Conservation (phyloP, 2,329 filamentous ascomycete genomes). For the Sporothrix pseudoabietina region DNA sequence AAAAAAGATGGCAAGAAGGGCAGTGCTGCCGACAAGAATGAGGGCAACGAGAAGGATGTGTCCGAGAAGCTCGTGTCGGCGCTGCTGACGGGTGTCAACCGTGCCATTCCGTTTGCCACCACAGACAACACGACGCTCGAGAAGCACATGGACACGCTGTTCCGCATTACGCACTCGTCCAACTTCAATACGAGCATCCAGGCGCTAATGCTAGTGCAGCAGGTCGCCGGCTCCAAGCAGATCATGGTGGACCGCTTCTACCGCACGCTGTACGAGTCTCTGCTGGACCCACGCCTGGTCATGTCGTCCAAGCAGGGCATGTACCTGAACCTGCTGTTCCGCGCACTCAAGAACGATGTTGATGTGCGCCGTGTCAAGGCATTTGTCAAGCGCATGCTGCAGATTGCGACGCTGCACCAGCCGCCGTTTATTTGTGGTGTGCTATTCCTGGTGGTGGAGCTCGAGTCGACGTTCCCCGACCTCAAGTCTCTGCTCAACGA, state of each 20-base stretch:
- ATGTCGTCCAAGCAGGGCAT: conserved; percentile 93
- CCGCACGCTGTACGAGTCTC: conserved; percentile 89
- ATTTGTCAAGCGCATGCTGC: conserved; percentile 90
- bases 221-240: conserved; percentile 79
- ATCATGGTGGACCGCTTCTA: conserved; percentile 90
- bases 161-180: conserved; percentile 92
- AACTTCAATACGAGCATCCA: conserved; percentile 99
- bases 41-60: conserved; percentile 63
- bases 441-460: conserved; percentile 83
- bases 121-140: conserved; percentile 79
- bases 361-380: conserved; percentile 91
- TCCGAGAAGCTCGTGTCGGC: conserved; percentile 91
- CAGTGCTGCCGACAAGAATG: conserved; percentile 37
- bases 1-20: conserved; percentile 41
- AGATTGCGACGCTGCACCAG: conserved; percentile 84
- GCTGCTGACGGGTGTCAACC: conserved; percentile 90
- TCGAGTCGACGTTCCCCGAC: conserved; percentile 77
- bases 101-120: conserved; percentile 89
- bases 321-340: conserved; percentile 89
- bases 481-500: conserved; percentile 77
- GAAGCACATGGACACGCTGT: conserved; percentile 88
- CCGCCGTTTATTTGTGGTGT: conserved; percentile 90
- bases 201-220: conserved; percentile 91
- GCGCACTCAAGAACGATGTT: conserved; percentile 85
- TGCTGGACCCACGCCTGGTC: conserved; percentile 84